A percentile compares a stretch with the other conserved stretches of the same genome.
Conservation (phyloP, 1,139 yeast genomes). For the Suhomyces terraborum region DNA sequence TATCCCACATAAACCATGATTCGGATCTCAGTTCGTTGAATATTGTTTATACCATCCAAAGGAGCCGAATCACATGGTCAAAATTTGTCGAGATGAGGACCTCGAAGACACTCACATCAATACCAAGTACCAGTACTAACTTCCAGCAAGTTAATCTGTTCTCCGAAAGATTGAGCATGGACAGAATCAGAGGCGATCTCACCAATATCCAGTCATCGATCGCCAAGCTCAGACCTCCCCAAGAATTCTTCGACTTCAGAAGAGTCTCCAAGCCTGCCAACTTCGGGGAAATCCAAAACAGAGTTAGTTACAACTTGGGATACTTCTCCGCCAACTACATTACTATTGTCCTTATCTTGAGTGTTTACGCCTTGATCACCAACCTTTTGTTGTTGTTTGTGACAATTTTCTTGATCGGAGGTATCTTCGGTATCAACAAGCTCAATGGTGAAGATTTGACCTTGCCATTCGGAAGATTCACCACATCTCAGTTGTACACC, state of each 20-base stretch:
- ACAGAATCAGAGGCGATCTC: conserved; percentile 27
- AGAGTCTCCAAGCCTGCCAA: conserved; percentile 88
- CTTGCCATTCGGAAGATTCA: conserved; percentile 65
- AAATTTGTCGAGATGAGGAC: no score
- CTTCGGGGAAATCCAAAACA: conserved; percentile 84
- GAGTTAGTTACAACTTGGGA: conserved; percentile 82
- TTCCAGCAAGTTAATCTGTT: conserved; percentile 19
- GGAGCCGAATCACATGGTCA: no score
- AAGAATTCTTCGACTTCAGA: conserved; percentile 90
- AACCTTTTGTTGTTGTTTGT: conserved; percentile 85
- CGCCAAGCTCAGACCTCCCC: conserved; percentile 80
- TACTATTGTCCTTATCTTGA: conserved; percentile 67
- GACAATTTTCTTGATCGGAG: conserved; percentile 63
- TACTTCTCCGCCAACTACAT: conserved; percentile 89
- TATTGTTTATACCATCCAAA: no score
- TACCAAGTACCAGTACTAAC: conserved; percentile 11
- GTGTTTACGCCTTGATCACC: conserved; percentile 64
- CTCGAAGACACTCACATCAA: no score
- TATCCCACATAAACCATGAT: no score
- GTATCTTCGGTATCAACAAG: conserved; percentile 75
- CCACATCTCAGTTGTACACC: conserved; percentile 86
- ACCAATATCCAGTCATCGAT: conserved; percentile 53
- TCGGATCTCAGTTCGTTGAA: no score
- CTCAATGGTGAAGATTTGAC: conserved; percentile 81
- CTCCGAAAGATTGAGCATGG: conserved; percentile 27